Base-by-base conservation (phyloP, 163 green algal species). In the Prototheca cutis region DNA sequence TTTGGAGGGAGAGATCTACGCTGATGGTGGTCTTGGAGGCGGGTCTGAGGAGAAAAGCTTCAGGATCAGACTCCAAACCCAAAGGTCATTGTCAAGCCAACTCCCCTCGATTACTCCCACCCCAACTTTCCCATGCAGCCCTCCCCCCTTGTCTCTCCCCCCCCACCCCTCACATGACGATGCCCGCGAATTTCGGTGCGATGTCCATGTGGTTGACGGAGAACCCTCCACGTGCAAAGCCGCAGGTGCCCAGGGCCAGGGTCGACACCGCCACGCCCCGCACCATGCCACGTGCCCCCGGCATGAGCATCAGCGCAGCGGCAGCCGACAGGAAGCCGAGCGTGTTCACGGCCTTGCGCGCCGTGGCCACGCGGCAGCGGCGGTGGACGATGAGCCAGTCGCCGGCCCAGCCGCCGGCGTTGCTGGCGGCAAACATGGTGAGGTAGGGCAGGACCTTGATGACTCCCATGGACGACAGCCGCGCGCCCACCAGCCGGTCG, bases 161-260 rank as follows among this genome's bases (percentile, higher is more conserved):
- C 17, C 42, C 0, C 10, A n/a, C 10, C 18, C 30, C 68, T 59
- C 57, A 76, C 88, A 96, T 97, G 33, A 98, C 66, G 19, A 95
- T 65, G 40, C 92, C 90, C 4, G 92, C 92, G 62, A 92, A 92
- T 30, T 82, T 75, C 15, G 92, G 92, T 15, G 92, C 91, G 17
- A 98, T 96, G 77, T 98, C 92, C 88, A 95, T 95, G 78, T 95
- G 88, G 73, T 95, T 95, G 0, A 95, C 88, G 0, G 62, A 80
- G 72, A 96, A 96, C 15, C 89, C 89, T 32, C 88, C 88, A 1
- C 87, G 68, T 3, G 79, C 77, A 28, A 93, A 75, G 42, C 86
- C 88, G 32, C 84, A 78, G 17, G 73, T 62, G 8, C 70, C 84
- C 48, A 96, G 77, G 21, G 74, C 68, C 8, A 83, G 53, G 0